Percentiles rank a stretch among this genome's conserved stretches.
phyloP scores from a whole-genome alignment of 768 basidiomycete genomes.

The Mycena albidolilacea region DNA sequence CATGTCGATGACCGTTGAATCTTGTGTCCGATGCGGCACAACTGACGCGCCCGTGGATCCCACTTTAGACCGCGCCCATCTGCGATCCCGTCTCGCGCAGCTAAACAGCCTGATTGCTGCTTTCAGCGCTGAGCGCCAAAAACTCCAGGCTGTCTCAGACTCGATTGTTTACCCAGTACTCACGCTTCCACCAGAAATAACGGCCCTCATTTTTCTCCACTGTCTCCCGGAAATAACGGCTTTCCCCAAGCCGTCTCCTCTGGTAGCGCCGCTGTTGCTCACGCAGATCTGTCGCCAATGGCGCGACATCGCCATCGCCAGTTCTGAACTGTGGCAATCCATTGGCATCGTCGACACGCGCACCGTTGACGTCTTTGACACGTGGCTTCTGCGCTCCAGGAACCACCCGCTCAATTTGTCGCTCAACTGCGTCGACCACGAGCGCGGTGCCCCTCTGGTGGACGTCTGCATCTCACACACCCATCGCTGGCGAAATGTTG shows the following conservation, averaged over 20 bases:
- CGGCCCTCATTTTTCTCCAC: slow-evolving; percentile 19
- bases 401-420: slow-evolving; percentile 19
- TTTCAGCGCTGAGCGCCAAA: slow-evolving; percentile 12
- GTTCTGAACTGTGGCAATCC: slow-evolving; percentile 24
- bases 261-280: slow-evolving; percentile 7
- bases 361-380: slow-evolving; percentile 7
- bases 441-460: not conserved
- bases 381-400: slow-evolving; percentile 24
- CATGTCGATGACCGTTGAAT: not conserved
- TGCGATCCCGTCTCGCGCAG: slow-evolving; percentile 22
- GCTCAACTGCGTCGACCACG: slow-evolving; percentile 14
- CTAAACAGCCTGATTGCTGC: slow-evolving; percentile 13
- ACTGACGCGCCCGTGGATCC: not conserved
- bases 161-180: slow-evolving; percentile 29
- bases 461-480: slow-evolving; percentile 17
- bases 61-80: not conserved
- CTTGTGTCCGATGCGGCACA: not conserved
- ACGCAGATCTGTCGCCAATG: slow-evolving; percentile 19
- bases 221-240: not conserved
- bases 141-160: slow-evolving; percentile 26
- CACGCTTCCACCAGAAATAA: slow-evolving; percentile 22
- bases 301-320: slow-evolving; percentile 9
- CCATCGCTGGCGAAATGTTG: slow-evolving; percentile 18
- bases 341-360: slow-evolving; percentile 20
- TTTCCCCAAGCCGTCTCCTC: slow-evolving; percentile 10